Percentiles rank a stretch among this genome's conserved stretches.
Conservation (phyloP, 352 stramenopile genomes). For the Phytophthora uliginosa region DNA sequence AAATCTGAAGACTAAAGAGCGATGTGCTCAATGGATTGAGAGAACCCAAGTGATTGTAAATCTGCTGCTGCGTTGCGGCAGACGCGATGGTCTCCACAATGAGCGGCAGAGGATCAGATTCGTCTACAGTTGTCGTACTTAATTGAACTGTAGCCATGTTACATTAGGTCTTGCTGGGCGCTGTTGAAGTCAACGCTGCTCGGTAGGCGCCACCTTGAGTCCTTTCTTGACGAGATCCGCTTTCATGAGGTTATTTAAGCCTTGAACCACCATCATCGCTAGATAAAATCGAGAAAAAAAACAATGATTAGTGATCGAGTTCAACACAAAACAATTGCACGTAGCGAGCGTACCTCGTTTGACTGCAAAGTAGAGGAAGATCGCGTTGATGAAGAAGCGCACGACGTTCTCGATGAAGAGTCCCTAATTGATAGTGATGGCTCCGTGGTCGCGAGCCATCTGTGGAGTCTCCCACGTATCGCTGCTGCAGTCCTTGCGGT, state of each 20-base stretch:
- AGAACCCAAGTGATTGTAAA: neutral
- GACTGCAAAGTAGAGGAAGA: conserved; percentile 73
- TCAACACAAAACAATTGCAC: neutral
- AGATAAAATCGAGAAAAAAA: conserved; percentile 37
- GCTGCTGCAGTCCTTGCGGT: conserved; percentile 41
- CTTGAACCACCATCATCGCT: conserved; percentile 56
- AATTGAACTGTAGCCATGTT: neutral
- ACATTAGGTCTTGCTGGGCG: neutral
- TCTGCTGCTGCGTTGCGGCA: neutral
- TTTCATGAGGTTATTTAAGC: conserved; percentile 66
- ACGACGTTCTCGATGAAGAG: conserved; percentile 70
- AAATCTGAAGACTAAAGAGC: neutral
- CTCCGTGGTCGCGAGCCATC: conserved; percentile 53
- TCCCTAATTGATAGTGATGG: conserved; percentile 70
- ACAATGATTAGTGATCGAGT: conserved; percentile 19
- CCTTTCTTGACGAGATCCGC: conserved; percentile 26
- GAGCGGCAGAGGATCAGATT: conserved; percentile 5
- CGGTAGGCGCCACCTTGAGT: conserved; percentile 7
- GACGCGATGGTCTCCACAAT: conserved; percentile 3
- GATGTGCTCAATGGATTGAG: neutral
- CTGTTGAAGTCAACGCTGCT: neutral
- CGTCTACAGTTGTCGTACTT: conserved; percentile 6
- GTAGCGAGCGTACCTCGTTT: conserved; percentile 53
- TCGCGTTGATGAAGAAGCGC: conserved; percentile 71
- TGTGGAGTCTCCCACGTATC: conserved; percentile 61